Conservation (phyloP, 225 moss, liverwort and hornwort species). For the Ulota crispa region DNA sequence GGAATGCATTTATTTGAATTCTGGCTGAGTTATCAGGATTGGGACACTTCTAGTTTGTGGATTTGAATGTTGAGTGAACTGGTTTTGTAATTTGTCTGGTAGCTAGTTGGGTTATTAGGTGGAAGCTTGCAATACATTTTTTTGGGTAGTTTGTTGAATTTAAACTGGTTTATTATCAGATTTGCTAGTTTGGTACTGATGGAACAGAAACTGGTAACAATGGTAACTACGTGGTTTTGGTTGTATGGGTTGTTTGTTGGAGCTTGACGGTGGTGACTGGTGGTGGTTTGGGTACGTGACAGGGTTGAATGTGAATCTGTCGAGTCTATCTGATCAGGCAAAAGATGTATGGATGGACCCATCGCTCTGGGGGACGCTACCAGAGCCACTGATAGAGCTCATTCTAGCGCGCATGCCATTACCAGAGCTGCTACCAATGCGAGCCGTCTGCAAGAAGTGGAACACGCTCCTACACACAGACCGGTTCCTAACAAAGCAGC, state of each 20-base stretch:
- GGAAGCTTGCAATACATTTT: neutral
- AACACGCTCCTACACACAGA: conserved; percentile 17
- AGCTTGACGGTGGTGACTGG: neutral
- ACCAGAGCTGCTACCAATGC: conserved; percentile 27
- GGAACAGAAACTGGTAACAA: neutral
- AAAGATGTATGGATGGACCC: conserved; percentile 32
- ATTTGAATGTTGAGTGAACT: neutral
- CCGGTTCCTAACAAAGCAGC: conserved; percentile 25
- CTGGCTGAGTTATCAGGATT: neutral
- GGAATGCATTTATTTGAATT: neutral
- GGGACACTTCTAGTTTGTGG: neutral
- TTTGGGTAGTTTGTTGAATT: neutral
- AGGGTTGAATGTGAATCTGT: conserved; percentile 22
- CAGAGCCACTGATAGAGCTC: conserved; percentile 20
- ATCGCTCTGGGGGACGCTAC: conserved; percentile 13
- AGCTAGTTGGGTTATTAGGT: neutral
- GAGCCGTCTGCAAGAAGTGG: conserved; percentile 38
- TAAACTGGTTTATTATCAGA: neutral
- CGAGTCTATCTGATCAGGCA: conserved; percentile 16
- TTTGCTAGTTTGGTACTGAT: neutral
- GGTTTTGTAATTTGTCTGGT: neutral
- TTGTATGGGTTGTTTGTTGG: neutral
- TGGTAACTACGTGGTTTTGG: too few relatives aligned
- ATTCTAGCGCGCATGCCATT: conserved; percentile 15
- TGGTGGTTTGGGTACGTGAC: neutral